Percentiles rank a stretch among this genome's conserved stretches.
These are phyloP conservation scores for Kazachstania bromeliacearum DNA, from an alignment of 805 yeast species.

Conservation along the genomic window DNA sequence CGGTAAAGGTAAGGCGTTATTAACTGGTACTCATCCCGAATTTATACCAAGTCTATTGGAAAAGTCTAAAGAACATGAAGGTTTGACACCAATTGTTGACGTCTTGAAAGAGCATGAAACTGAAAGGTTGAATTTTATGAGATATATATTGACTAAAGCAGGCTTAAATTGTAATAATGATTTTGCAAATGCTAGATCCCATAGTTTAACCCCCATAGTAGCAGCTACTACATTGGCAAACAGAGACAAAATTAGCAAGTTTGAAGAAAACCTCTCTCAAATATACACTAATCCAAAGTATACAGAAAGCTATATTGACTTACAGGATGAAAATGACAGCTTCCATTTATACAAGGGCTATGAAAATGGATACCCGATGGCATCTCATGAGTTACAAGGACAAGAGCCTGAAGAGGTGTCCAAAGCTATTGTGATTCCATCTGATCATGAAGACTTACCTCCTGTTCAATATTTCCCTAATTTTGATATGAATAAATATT, in stretches of 20 bases:
- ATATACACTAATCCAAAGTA: constrained; percentile 27
- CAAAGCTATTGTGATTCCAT: constrained; percentile 40
- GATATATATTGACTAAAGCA: constrained; percentile 44
- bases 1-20: constrained; percentile 62
- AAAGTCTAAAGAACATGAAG: constrained; percentile 25
- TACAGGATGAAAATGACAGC: constrained; percentile 27
- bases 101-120: constrained; percentile 36
- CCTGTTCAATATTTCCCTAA: constrained; percentile 52
- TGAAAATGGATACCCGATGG: constrained; percentile 7
- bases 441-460: constrained; percentile 40
- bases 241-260: constrained; percentile 7
- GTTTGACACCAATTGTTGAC: constrained; percentile 31
- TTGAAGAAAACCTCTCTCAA: constrained; percentile 10
- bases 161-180: constrained; percentile 60
- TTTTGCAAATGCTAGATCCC: constrained; percentile 39
- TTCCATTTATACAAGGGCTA: constrained; percentile 19
- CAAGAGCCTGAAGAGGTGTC: constrained; percentile 48
- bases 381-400: constrained; percentile 7
- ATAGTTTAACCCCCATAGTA: constrained; percentile 60
- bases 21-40: constrained; percentile 89
- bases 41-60: constrained; percentile 49
- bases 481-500: constrained; percentile 57
- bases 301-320: constrained; percentile 35
- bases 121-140: constrained; percentile 47
- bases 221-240: constrained; percentile 28